These are phyloP conservation scores for Balamuthia mandrillaris DNA, from an alignment of 208 protist genomes.

Conservation along the genomic window DNA sequence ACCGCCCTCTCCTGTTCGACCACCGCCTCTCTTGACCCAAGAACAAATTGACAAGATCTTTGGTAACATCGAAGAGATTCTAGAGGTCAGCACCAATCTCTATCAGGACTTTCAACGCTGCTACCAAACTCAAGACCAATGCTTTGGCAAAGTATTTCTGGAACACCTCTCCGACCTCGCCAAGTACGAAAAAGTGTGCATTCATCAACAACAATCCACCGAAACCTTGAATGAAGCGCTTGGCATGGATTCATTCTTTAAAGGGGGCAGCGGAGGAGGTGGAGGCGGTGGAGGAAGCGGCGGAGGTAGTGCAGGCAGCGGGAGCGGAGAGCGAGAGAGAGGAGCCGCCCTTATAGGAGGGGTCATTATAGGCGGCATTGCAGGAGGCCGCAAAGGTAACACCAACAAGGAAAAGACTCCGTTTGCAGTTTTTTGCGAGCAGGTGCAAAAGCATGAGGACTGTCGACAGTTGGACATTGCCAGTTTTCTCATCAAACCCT, in stretches of 20 bases:
- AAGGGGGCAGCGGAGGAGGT: too few species aligned
- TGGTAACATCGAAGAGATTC: not conserved
- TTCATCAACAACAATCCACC: not conserved
- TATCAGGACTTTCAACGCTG: not conserved
- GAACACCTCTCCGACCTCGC: not conserved
- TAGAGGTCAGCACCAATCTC: not conserved
- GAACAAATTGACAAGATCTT: not conserved
- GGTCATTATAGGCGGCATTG: too few species aligned
- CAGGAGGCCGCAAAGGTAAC: not conserved
- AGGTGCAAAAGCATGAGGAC: not conserved
- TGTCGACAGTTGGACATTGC: not conserved
- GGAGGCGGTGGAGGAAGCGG: too few species aligned
- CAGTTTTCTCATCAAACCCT: slow-evolving; percentile 12
- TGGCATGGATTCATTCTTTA: too few species aligned
- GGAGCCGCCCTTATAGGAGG: too few species aligned
- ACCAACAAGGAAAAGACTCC: not conserved
- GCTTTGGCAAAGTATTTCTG: not conserved
- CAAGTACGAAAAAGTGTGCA: slow-evolving; percentile 14
- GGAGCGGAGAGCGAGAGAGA: not conserved
- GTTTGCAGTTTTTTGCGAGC: not conserved
- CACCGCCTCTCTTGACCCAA: too few species aligned
- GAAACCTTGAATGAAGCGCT: not conserved
- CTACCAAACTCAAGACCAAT: too few species aligned
- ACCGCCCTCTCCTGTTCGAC: too few species aligned
- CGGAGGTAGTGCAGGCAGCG: too few species aligned